Evolutionary conservation across 2,329 filamentous ascomycete species (phyloP).

Genomic region (Lanzia echinophila): DNA sequence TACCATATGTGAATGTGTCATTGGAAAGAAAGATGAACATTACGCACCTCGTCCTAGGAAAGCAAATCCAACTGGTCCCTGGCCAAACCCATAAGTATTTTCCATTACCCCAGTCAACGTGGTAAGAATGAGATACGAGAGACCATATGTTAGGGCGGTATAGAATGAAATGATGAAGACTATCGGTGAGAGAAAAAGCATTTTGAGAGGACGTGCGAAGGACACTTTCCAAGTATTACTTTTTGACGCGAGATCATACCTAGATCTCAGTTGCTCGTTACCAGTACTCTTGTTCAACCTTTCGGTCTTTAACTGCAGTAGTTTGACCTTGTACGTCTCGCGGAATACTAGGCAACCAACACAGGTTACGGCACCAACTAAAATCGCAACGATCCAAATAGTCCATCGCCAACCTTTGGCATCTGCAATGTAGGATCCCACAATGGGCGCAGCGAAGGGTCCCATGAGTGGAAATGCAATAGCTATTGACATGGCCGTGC

Average conservation of each 20-base stretch:
- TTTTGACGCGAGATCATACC: background rate
- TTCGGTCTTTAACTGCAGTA: background rate
- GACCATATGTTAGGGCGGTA: constrained; percentile 31
- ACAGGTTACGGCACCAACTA: background rate
- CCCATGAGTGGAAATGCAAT: constrained; percentile 23
- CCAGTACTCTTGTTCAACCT: background rate
- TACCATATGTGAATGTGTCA: background rate
- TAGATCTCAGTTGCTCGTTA: background rate
- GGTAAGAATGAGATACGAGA: constrained; percentile 33
- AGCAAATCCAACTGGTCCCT: constrained; percentile 29
- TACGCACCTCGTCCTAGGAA: constrained; percentile 33
- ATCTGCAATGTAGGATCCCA: constrained; percentile 29
- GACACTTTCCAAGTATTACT: background rate
- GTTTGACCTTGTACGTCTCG: constrained; percentile 1
- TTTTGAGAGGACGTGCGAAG: constrained; percentile 28
- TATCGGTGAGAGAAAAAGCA: constrained; percentile 30
- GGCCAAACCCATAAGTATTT: constrained; percentile 30
- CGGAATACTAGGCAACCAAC: background rate
- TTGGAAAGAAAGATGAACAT: constrained; percentile 16
- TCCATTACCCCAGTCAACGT: constrained; percentile 33
- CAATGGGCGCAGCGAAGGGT: constrained; percentile 26
- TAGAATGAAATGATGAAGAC: constrained; percentile 30
- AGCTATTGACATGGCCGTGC: constrained; percentile 2
- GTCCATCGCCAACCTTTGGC: constrained; percentile 32
- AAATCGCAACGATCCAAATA: constrained; percentile 31